A percentile compares a stretch with the other conserved stretches of the same genome.
Conservation (phyloP, 2,329 filamentous ascomycete genomes). For the Pseudopithomyces chartarum region DNA sequence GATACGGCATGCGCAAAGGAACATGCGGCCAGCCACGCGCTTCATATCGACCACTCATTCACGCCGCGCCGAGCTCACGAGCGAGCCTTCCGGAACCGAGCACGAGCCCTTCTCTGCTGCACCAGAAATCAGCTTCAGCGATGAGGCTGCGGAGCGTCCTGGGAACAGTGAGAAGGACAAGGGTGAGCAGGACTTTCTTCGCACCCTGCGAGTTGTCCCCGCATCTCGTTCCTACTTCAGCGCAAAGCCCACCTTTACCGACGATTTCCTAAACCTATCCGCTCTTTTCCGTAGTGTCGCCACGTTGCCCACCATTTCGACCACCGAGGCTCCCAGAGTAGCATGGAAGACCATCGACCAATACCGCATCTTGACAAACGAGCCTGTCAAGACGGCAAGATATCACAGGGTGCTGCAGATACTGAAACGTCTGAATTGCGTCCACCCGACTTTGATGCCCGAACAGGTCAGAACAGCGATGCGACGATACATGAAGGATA, state of each 20-base stretch:
- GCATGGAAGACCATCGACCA: conserved; percentile 81
- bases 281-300: conserved; percentile 73
- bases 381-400: conserved; percentile 64
- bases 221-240: conserved; percentile 95
- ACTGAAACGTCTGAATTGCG: conserved; percentile 80
- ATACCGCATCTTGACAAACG: conserved; percentile 63
- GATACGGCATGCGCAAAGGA: conserved; percentile 24
- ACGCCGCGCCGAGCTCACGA: conserved; percentile 29
- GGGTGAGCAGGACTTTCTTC: conserved; percentile 27
- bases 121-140: conserved; percentile 50
- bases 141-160: conserved; percentile 14
- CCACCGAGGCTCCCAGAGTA: conserved; percentile 70
- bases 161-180: conserved; percentile 17
- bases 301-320: conserved; percentile 70
- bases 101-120: conserved; percentile 47
- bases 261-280: conserved; percentile 77
- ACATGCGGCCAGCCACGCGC: conserved; percentile 26
- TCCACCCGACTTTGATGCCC: conserved; percentile 79
- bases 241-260: conserved; percentile 81
- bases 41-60: conserved; percentile 40
- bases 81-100: conserved; percentile 14
- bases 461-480: conserved; percentile 69
- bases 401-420: conserved; percentile 78
- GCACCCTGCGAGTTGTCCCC: conserved; percentile 72
- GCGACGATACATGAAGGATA: conserved; percentile 72